Evolutionary conservation across 371 early-diverging fungal species (phyloP), one percentile per base, ranked within the genome.

Genomic region (Basidiobolus meristosporus): DNA sequence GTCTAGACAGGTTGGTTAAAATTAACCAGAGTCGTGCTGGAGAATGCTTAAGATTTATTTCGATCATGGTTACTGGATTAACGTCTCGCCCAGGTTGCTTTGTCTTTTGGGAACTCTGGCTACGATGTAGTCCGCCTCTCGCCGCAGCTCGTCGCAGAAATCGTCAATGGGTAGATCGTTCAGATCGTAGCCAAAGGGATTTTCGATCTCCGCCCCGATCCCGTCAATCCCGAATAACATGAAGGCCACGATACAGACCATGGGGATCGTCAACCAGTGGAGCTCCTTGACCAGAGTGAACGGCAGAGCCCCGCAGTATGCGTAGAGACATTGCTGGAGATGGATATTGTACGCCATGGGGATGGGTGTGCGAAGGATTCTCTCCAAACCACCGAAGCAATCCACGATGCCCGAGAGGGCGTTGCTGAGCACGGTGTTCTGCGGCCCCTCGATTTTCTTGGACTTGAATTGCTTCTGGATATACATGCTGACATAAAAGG

Each of bases 171-270:
- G 53, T 10, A 52, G 32, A 39, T 52, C 53, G 36, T 52, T 52
- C 26, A n/a, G 15, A 40, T 52, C 53, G 23, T 45, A 50, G 28
- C 78, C 34, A 53, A 71, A 71, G n/a, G 71, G 73, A 38, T 72
- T 65, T 37, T 63, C 57, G 43, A 60, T 55, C 39, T 57, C 54
- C 39, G 52, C 44, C 42, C 60, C 60, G 44, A 81, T 76, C 29
- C 62, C 63, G 48, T 79, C 80, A 46, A 79, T 73, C 46, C 83
- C 83, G 42, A 78, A 68, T 23, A 82, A 48, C 2, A 68, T 71
- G 41, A 82, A 82, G 0, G 77, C 50, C 9, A 73, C 69, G 7
- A 81, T 45, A 1, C 64, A 50, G 10, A 65, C 51, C 17, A 70
- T 59, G 1, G 79, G 74, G 29, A 83, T 67, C 22, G 70, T 53